phyloP scores from a whole-genome alignment of 768 basidiomycete genomes.

The Boletus rufocinnamomeus region DNA sequence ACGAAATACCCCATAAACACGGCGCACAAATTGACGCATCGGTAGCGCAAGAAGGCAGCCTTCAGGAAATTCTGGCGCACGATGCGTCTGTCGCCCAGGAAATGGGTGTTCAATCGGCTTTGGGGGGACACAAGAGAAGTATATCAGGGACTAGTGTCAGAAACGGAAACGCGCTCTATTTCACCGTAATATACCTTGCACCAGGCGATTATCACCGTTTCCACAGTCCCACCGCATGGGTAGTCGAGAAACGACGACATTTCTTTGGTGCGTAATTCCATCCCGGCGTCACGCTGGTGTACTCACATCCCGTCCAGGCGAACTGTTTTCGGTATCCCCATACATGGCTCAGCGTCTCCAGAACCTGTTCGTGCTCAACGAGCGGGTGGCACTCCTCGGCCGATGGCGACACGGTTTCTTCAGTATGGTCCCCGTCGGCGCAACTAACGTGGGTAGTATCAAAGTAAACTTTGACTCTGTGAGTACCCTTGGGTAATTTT shows the following conservation, averaged over 20 bases:
- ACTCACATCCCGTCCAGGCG: slow-evolving; percentile 49
- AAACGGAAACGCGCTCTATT: slow-evolving; percentile 84
- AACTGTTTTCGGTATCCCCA: slow-evolving; percentile 94
- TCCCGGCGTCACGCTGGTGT: not conserved
- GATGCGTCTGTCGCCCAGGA: slow-evolving; percentile 72
- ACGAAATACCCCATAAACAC: slow-evolving; percentile 51
- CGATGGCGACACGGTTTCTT: slow-evolving; percentile 97
- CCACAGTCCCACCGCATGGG: slow-evolving; percentile 95
- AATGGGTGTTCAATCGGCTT: slow-evolving; percentile 57
- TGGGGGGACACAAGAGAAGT: slow-evolving; percentile 36
- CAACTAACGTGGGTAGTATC: slow-evolving; percentile 97
- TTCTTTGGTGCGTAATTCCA: slow-evolving; percentile 70
- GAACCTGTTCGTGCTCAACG: slow-evolving; percentile 97
- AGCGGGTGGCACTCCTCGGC: slow-evolving; percentile 93
- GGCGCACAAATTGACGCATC: slow-evolving; percentile 76
- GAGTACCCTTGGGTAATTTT: slow-evolving; percentile 6
- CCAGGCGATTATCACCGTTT: slow-evolving; percentile 99
- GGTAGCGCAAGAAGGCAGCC: slow-evolving; percentile 55
- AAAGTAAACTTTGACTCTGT: slow-evolving; percentile 94
- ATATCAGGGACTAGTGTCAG: slow-evolving; percentile 53
- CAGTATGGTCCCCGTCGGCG: slow-evolving; percentile 96
- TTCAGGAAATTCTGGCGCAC: slow-evolving; percentile 60
- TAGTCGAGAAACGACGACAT: slow-evolving; percentile 93
- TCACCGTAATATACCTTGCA: slow-evolving; percentile 95
- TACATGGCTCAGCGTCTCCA: slow-evolving; percentile 91